A percentile compares a stretch with the other conserved stretches of the same genome.
Evolutionary conservation across 2,329 filamentous ascomycete species (phyloP).

Genomic region (Orbilia quercus): DNA sequence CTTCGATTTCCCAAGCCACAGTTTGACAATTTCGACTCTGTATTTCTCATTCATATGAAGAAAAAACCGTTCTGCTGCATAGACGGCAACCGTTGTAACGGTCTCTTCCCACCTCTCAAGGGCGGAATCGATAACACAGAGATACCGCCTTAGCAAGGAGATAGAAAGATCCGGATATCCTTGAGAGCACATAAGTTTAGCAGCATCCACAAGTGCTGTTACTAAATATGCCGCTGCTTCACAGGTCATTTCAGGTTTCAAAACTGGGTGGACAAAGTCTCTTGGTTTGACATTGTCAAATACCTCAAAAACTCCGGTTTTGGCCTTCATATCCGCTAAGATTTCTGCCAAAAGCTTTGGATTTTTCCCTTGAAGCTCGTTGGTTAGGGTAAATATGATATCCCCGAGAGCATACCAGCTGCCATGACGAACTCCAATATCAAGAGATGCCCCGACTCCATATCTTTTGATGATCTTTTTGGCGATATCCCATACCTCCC

Average conservation of each 20-base stretch:
- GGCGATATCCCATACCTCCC: slow-evolving; percentile 48
- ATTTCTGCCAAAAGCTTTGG: slow-evolving; percentile 31
- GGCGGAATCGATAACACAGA: slow-evolving; percentile 58
- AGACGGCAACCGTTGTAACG: slow-evolving; percentile 50
- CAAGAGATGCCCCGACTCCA: slow-evolving; percentile 55
- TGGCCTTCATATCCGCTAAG: slow-evolving; percentile 35
- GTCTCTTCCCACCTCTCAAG: slow-evolving; percentile 58
- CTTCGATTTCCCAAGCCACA: slow-evolving; percentile 55
- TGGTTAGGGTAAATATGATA: slow-evolving; percentile 53
- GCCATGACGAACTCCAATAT: slow-evolving; percentile 60
- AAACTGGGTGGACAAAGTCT: slow-evolving; percentile 63
- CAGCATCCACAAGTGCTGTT: slow-evolving; percentile 64
- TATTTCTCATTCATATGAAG: slow-evolving; percentile 52
- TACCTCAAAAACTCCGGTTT: slow-evolving; percentile 59
- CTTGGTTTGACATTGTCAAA: slow-evolving; percentile 63
- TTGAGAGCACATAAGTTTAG: slow-evolving; percentile 49
- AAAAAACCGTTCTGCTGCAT: slow-evolving; percentile 47
- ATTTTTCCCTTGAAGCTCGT: slow-evolving; percentile 30
- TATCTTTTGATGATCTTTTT: slow-evolving; percentile 57
- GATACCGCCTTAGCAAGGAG: slow-evolving; percentile 32
- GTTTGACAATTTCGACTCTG: slow-evolving; percentile 38
- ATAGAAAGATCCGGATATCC: slow-evolving; percentile 39
- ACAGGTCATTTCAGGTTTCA: slow-evolving; percentile 74
- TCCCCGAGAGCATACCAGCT: slow-evolving; percentile 59
- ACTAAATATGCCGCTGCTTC: slow-evolving; percentile 72